A percentile compares a stretch with the other conserved stretches of the same genome.
These are phyloP conservation scores for Populus hybrid DNA, from an alignment of 441 rosid genomes.

Conservation along the genomic window DNA sequence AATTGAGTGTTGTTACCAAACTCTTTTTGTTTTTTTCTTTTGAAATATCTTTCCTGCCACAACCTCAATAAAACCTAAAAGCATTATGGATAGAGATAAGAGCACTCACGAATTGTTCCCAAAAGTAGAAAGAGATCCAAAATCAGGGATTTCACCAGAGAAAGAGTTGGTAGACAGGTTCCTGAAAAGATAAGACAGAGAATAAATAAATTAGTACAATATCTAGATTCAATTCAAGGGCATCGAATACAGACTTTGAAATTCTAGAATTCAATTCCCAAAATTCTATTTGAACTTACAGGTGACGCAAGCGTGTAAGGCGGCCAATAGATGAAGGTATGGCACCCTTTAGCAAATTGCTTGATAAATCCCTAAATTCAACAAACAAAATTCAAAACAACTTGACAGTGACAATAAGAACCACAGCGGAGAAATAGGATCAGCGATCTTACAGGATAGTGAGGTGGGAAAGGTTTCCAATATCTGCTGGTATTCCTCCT, in stretches of 20 bases:
- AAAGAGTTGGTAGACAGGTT: constrained; percentile 87
- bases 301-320: constrained; percentile 51
- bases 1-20: background rate
- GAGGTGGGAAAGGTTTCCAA: constrained; percentile 80
- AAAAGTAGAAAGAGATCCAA: constrained; percentile 75
- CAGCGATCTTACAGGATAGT: constrained; percentile 57
- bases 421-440: background rate
- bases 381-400: background rate
- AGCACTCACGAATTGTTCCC: constrained; percentile 70
- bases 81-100: background rate
- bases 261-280: background rate
- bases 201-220: constrained; percentile 1
- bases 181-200: constrained; percentile 36
- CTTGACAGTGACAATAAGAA: background rate
- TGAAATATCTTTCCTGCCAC: background rate
- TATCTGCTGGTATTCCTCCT: constrained; percentile 79
- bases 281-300: constrained; percentile 47
- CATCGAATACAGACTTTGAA: background rate
- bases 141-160: constrained; percentile 90
- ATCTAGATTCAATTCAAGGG: background rate
- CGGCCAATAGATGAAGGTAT: constrained; percentile 83
- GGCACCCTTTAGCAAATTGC: constrained; percentile 79
- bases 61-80: background rate
- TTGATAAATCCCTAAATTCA: constrained; percentile 77
- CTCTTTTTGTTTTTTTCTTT: background rate